Evolutionary conservation across 2,329 filamentous ascomycete species (phyloP), one percentile per base, ranked within the genome.

Genomic region (Hypocrella siamensis): DNA sequence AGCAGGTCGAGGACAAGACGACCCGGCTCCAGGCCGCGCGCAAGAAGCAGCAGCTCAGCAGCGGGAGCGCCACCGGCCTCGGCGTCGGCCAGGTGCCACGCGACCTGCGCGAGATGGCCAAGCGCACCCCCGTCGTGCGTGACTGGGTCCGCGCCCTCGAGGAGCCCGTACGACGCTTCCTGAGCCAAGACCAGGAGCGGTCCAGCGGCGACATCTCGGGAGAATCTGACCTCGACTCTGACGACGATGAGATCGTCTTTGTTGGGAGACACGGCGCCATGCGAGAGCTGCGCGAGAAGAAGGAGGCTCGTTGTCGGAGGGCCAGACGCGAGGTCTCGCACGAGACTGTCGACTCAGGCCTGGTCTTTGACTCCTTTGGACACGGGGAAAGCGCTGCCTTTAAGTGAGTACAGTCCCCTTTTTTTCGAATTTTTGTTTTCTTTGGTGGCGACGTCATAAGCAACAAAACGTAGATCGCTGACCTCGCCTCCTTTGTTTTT

Each of bases 171-270:
- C 61, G 90, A 28, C 61, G 63, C 28, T 94, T 88, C 44, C 68
- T 93, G 7, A 46, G 79, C 19, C 67, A 71, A 34, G 64, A 46
- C 31, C 40, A 40, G 19, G 30, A 29, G 19, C 33, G 29, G 12
- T 26, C 17, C 14, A 8, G 12, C 2, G 28, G 30, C 31, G 32
- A 28, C 12, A 6, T 34, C 6, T 26, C 30, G 16, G 24, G 25
- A 4, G 19, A 28, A 17, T 38, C 36, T 12, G 57, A 61, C 30
- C 54, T 60, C 34, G 66, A 70, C 40, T 54, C 52, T 2, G 52
- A 56, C 19, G 84, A 92, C 38, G 85, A 93, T 39, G 84, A 93
- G 57, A 84, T 94, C 41, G 85, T 94, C 9, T 94, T 94, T 51
- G 75, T 92, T 5, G 86, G 82, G 2, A 61, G 46, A 50, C 75